Evolutionary conservation across 768 basidiomycete genomes (phyloP).

Genomic region (Hygrophorus pudorinus): DNA sequence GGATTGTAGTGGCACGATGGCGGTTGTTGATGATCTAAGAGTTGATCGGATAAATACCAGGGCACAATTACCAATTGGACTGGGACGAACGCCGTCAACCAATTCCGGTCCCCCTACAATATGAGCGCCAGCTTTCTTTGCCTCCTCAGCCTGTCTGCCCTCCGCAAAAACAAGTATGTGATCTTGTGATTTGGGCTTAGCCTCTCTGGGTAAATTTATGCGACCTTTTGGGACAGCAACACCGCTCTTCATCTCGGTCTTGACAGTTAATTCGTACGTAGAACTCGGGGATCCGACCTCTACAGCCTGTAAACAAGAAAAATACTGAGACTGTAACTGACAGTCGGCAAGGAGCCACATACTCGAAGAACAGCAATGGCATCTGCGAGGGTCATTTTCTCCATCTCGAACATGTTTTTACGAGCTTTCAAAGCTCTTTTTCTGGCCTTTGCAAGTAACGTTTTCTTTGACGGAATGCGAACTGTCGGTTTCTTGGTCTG

Average conservation of each 20-base stretch:
- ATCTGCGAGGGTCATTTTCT: constrained; percentile 55
- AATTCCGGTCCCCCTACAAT: constrained; percentile 87
- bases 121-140: constrained; percentile 80
- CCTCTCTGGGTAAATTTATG: constrained; percentile 73
- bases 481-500: constrained; percentile 40
- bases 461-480: constrained; percentile 59
- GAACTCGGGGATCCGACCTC: constrained; percentile 70
- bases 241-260: constrained; percentile 71
- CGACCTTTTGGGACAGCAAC: constrained; percentile 84
- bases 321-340: constrained; percentile 1
- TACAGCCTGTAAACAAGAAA: constrained; percentile 47
- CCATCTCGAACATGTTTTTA: constrained; percentile 48
- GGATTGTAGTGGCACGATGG: constrained; percentile 71
- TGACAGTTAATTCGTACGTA: constrained; percentile 73
- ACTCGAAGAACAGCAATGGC: constrained; percentile 68
- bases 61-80: background rate
- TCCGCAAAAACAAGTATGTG: constrained; percentile 92
- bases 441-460: constrained; percentile 53
- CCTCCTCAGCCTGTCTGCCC: constrained; percentile 71
- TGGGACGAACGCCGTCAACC: constrained; percentile 64
- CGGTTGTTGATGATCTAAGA: constrained; percentile 62
- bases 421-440: constrained; percentile 45
- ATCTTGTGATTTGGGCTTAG: constrained; percentile 59
- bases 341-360: constrained; percentile 16
- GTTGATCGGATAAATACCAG: background rate